These are phyloP conservation scores for Fusarium heterosporum DNA, from an alignment of 2,329 filamentous ascomycete genomes.

Conservation along the genomic window DNA sequence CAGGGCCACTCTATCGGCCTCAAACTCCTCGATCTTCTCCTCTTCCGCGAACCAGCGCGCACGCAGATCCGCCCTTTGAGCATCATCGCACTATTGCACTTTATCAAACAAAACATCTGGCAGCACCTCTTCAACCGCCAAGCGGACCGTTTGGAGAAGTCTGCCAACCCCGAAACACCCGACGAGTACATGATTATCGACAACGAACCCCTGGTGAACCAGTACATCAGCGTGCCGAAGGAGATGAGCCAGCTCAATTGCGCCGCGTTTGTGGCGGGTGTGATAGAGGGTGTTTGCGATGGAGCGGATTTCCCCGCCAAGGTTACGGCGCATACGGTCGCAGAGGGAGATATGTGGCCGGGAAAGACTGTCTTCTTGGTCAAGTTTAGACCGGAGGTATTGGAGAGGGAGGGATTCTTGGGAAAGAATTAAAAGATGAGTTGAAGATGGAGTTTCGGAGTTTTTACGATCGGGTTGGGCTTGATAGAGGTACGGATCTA, in stretches of 20 bases:
- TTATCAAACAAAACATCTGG: conserved; percentile 94
- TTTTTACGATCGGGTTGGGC: conserved; percentile 23
- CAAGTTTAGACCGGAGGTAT: conserved; percentile 89
- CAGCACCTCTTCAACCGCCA: conserved; percentile 90
- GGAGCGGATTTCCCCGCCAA: conserved; percentile 89
- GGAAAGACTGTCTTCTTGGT: conserved; percentile 96
- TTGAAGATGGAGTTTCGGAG: conserved; percentile 32
- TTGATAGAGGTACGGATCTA: conserved; percentile 17
- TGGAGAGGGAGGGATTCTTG: conserved; percentile 89
- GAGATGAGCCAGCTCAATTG: conserved; percentile 98
- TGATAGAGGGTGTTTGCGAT: conserved; percentile 96
- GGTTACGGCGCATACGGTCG: conserved; percentile 87
- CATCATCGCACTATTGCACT: conserved; percentile 91
- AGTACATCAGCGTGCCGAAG: conserved; percentile 90
- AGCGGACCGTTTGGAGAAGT: conserved; percentile 93
- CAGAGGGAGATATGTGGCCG: conserved; percentile 87
- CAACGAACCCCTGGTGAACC: conserved; percentile 96
- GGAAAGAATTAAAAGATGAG: conserved; percentile 62
- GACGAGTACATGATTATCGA: conserved; percentile 99
- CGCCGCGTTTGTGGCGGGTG: conserved; percentile 92
- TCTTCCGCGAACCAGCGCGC: conserved; percentile 81
- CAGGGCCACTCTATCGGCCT: conserved; percentile 95
- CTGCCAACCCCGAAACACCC: conserved; percentile 80
- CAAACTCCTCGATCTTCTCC: conserved; percentile 92
- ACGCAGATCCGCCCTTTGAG: conserved; percentile 82